Evolutionary conservation across 2,329 filamentous ascomycete species (phyloP), one percentile per base, ranked within the genome.

Genomic region (Colletotrichum spaethianum): DNA sequence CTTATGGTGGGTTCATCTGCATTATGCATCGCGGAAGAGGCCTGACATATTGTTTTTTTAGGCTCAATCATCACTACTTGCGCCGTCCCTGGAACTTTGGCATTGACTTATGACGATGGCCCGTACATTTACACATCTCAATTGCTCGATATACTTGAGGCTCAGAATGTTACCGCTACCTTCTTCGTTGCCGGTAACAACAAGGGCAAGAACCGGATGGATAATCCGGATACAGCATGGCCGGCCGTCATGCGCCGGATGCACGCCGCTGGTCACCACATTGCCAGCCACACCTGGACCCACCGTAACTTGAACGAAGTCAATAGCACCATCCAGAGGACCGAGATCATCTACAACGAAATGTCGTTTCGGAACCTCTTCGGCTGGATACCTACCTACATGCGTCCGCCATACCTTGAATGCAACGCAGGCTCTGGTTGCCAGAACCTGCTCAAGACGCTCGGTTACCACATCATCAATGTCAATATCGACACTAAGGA

Each of bases 401-500:
- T 87, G 79, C 81, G 84, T 3, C 79, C 85, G 3, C 85, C 85
- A 0, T 86, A 84, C 65, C 18, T 78, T 26, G 74, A 75, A 52
- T 75, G 74, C 44, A 44, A 67, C 42, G 33, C 48, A 12, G 68
- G 40, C 26, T 70, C 72, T 18, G 74, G 74, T 26, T 75, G 74
- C 44, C 72, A 67, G 33, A 55, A 18, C 16, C 66, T 75, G 46
- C 63, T 74, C 20, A 57, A 52, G n/a, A 84, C 31, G 18, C 78
- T 90, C 33, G 87, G 86, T 38, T 91, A 91, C 78, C 88, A 91
- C 76, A 79, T 90, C 74, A 82, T 87, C 71, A 87, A 87, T 75
- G 88, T 87, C 74, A 86, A 90, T 75, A 79, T 91, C 14, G 89
- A 92, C 76, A 91, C 90, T n/a, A 87, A 90, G 74, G 90, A 91